Evolutionary conservation across 1,284 basidiomycete genomes (phyloP), one percentile per base, ranked within the genome.

Genomic region (Rhodotorula sp.): DNA sequence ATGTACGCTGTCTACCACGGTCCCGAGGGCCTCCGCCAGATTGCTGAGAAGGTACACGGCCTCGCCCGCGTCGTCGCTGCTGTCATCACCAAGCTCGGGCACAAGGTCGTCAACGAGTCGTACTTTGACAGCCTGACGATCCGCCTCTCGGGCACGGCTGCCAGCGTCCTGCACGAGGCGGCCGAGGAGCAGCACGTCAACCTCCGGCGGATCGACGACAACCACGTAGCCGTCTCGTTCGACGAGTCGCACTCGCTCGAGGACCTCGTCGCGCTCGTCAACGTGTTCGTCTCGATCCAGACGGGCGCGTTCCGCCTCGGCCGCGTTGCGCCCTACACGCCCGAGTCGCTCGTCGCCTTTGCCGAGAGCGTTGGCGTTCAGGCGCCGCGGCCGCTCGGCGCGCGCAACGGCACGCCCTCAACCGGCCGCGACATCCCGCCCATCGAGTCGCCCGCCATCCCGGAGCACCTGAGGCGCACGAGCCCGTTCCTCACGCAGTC

Each of bases 61-160:
- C 88, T 94, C 78, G 91, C 96, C 0, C 88, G 89, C 70, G 85
- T 94, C 67, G 87, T 98, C 77, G 89, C 88, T 79, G 83, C 85
- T 15, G 83, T 87, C 5, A 85, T 97, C 50, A 88, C 90, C 78
- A 81, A 84, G 60, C 85, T 91, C 44, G 94, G 95, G 9, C 94
- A 90, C 84, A 82, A 80, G 55, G 82, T 85, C 69, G 90, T 91
- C 77, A 81, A 85, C 41, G 83, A 86, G 13, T 78, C 82, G 44
- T 98, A 90, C 85, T 99, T 99, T 82, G 97, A 98, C 82, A 97
- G 94, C 2, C 82, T 98, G 68, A 95, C 92, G n/a, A 84, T 99
- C 77, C 27, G 87, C 85, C 70, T 83, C 85, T 85, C 87, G 37
- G 85, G 86, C 54, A 84, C 85, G 55, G 85, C 83, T 64, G 89